These are phyloP conservation scores for Myxozyma lipomycoides DNA, from an alignment of 805 yeast species.

Conservation along the genomic window DNA sequence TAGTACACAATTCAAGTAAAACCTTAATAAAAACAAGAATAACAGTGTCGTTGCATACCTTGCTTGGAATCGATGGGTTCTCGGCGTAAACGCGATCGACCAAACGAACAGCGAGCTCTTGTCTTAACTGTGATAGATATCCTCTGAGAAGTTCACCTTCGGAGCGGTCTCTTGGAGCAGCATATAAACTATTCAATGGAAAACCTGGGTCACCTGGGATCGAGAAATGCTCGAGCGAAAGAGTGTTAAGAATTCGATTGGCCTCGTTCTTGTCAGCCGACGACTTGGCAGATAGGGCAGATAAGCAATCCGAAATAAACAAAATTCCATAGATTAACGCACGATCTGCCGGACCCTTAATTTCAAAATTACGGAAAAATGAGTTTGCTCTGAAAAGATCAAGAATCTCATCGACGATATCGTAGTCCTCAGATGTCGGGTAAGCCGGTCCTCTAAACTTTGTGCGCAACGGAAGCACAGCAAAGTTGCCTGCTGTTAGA, in stretches of 20 bases:
- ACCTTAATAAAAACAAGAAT: background rate
- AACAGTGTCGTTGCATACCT: conserved; percentile 36
- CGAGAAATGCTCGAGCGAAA: conserved; percentile 81
- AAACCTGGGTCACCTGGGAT: conserved; percentile 95
- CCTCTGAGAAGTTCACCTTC: conserved; percentile 76
- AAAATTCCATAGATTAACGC: conserved; percentile 89
- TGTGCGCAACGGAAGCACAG: conserved; percentile 79
- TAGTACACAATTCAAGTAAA: too few species aligned
- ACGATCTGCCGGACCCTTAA: conserved; percentile 92
- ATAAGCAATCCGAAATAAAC: conserved; percentile 79
- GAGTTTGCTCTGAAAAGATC: conserved; percentile 95
- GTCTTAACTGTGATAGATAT: conserved; percentile 89
- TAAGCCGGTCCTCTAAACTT: conserved; percentile 88
- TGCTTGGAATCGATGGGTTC: conserved; percentile 58
- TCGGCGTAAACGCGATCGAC: conserved; percentile 63
- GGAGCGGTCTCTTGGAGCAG: conserved; percentile 66
- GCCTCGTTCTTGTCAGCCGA: conserved; percentile 36
- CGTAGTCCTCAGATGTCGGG: conserved; percentile 70
- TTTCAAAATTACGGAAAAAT: conserved; percentile 94
- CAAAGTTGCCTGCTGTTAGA: conserved; percentile 59
- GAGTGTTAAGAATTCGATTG: conserved; percentile 59
- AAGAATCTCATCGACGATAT: conserved; percentile 83
- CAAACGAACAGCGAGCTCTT: conserved; percentile 81
- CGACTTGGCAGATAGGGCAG: conserved; percentile 52
- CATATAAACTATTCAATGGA: conserved; percentile 77